These are phyloP conservation scores for Vaccinium vitisidaea DNA, from an alignment of 148 eudicot species.

Conservation along the genomic window DNA sequence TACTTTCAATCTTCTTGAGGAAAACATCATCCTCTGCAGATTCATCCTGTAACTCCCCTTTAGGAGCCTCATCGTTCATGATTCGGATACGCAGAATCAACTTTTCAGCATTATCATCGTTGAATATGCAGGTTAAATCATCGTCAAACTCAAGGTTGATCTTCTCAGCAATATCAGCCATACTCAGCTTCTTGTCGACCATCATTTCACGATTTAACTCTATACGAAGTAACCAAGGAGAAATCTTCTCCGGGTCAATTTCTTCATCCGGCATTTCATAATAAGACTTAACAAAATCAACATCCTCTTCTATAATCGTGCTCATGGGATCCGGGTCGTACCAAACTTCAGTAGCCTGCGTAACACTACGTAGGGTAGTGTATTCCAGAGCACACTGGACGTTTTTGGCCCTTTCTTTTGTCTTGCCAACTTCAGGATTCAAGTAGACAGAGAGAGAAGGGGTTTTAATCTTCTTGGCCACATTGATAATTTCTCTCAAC, in stretches of 20 bases:
- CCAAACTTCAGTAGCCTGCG: conserved; percentile 99
- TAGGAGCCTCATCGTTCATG: conserved; percentile 93
- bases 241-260: conserved; percentile 84
- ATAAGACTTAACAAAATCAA: conserved; percentile 90
- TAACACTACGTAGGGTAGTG: conserved; percentile 90
- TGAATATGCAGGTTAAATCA: conserved; percentile 88
- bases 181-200: conserved; percentile 96
- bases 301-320: conserved; percentile 88
- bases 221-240: conserved; percentile 98
- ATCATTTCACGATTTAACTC: conserved; percentile 97
- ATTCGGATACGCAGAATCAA: conserved; percentile 93
- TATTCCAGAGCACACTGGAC: conserved; percentile 96
- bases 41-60: conserved; percentile 82
- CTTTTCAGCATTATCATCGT: conserved; percentile 96
- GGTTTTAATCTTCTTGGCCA: conserved; percentile 95
- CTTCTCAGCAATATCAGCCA: conserved; percentile 98
- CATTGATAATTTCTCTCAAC: conserved; percentile 96
- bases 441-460: conserved; percentile 92
- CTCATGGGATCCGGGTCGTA: conserved; percentile 97
- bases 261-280: conserved; percentile 99
- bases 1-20: conserved; percentile 88
- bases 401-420: conserved; percentile 88
- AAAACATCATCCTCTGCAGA: conserved; percentile 98
- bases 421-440: conserved; percentile 68
- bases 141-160: conserved; percentile 89